phyloP scores from a whole-genome alignment of 2,329 filamentous ascomycete species.

The Aureobasidium sp. region DNA sequence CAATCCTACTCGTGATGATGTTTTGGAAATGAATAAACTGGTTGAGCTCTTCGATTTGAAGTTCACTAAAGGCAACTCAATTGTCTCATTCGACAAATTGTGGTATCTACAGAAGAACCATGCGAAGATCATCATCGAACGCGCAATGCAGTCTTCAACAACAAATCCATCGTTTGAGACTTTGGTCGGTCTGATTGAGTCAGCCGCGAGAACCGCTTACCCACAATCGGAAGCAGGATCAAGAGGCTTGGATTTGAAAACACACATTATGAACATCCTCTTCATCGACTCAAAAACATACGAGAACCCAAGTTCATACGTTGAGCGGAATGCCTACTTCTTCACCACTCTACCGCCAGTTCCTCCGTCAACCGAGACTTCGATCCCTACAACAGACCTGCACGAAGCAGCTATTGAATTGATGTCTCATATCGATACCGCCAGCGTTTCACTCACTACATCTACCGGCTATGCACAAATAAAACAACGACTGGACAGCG shows the following conservation, averaged over 20 bases:
- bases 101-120: constrained; percentile 69
- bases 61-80: constrained; percentile 85
- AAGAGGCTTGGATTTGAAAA: constrained; percentile 25
- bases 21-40: constrained; percentile 63
- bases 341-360: constrained; percentile 30
- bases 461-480: neutral
- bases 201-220: constrained; percentile 19
- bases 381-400: neutral
- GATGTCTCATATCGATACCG: neutral
- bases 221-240: neutral
- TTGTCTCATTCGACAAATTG: constrained; percentile 72
- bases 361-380: neutral
- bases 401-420: neutral
- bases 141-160: constrained; percentile 17
- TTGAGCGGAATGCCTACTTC: constrained; percentile 49
- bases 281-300: constrained; percentile 49
- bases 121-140: constrained; percentile 32
- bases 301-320: constrained; percentile 46
- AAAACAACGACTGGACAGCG: neutral
- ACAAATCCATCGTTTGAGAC: constrained; percentile 22
- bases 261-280: constrained; percentile 45
- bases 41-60: constrained; percentile 70
- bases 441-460: neutral
- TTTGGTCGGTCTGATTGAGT: constrained; percentile 27
- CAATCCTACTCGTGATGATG: constrained; percentile 56